Conservation (phyloP, 805 yeast species). For the Danielozyma ontarioensis region DNA sequence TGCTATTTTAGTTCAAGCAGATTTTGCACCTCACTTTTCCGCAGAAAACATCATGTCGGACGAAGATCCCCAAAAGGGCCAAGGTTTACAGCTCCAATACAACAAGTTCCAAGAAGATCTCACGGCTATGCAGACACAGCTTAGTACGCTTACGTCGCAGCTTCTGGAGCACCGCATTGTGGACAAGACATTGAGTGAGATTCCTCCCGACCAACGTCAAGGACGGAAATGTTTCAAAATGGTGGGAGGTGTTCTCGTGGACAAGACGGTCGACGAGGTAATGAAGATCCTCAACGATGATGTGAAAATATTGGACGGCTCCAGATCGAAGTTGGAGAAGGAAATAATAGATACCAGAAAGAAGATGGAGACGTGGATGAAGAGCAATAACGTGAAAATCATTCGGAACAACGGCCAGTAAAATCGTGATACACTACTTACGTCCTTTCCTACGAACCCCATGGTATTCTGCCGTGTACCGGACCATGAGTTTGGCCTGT, state of each 20-base stretch:
- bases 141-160: constrained; percentile 30
- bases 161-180: constrained; percentile 37
- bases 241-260: constrained; percentile 91
- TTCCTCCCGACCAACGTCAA: constrained; percentile 27
- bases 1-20: too few relatives aligned
- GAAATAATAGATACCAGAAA: constrained; percentile 21
- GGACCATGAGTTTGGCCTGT: too few relatives aligned
- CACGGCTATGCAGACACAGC: constrained; percentile 33
- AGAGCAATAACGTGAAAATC: constrained; percentile 36
- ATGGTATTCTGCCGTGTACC: too few relatives aligned
- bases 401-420: constrained; percentile 27
- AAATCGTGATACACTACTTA: too few relatives aligned
- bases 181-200: constrained; percentile 33
- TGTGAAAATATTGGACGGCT: constrained; percentile 9
- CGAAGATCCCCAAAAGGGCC: constrained; percentile 31
- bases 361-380: constrained; percentile 37
- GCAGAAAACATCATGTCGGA: constrained; percentile 2
- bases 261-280: constrained; percentile 76
- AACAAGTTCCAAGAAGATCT: constrained; percentile 35
- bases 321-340: constrained; percentile 20
- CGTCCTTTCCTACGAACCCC: too few relatives aligned
- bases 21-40: too few relatives aligned
- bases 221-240: constrained; percentile 82
- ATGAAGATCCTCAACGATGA: constrained; percentile 57
- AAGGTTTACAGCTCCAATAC: constrained; percentile 36